Base-by-base conservation (phyloP, 2,329 filamentous ascomycete genomes). In the Eutypella sp. region DNA sequence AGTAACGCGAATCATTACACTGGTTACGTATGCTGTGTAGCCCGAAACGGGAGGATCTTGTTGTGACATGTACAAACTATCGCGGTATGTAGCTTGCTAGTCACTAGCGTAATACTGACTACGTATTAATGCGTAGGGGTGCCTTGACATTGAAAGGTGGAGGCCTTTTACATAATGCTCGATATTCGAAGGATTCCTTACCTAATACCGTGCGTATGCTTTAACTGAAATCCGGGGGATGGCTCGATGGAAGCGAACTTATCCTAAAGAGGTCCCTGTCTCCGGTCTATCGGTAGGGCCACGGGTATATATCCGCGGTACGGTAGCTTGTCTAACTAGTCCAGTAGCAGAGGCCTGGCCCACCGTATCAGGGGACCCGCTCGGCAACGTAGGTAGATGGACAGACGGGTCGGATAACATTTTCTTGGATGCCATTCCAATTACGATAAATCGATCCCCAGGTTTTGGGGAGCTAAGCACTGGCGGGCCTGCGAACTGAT, bases 281-380 rank as follows among this genome's bases (percentile, higher is more conserved):
- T 20, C 36, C 36, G 36, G 20, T 39, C 36, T 33, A 33, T 33
- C 11, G 16, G 29, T 4, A 33, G 13, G 36, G 11, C 19, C 20
- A 19, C 36, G 36, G 36, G 36, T 39, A 22, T 39, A 24, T 39
- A 39, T 39, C 36, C 36, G 36, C 36, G 36, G 36, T 24, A 24
- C 36, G 19, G 36, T 24, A 24, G 36, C 20, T 39, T 23, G 20
- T 22, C 36, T 6, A 33, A 13, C 5, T 34, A 34, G 31, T 6
- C 10, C n/a, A 6, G 18, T 34, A 16, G 31, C n/a, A n/a, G 15
- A 39, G n/a, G 36, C 19, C 10, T 18, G 20, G 20, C 20, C 36
- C 36, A 39, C 36, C 15, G 36, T 39, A 20, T n/a, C 20, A 23
- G 23, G 15, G 36, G 7, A 7, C n/a, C 11, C 5, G 11, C 18